Conservation (phyloP, 2,329 filamentous ascomycete species). For the Epichloe coenophiala region DNA sequence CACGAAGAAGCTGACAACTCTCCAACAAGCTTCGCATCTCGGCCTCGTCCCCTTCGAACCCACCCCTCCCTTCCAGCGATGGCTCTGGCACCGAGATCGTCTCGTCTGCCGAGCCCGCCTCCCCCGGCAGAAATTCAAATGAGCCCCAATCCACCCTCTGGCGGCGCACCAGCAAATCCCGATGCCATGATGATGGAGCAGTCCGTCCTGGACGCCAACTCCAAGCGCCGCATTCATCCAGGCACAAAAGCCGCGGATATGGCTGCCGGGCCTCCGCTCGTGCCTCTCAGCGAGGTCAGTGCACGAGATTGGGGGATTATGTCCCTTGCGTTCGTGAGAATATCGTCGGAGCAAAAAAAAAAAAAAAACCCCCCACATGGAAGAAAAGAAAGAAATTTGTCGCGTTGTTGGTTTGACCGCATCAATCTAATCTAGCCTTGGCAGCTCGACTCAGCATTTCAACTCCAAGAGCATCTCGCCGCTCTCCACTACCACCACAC, state of each 20-base stretch:
- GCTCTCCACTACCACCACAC: slow-evolving; percentile 79
- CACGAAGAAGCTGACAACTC: too few species aligned
- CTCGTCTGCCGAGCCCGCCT: slow-evolving; percentile 85
- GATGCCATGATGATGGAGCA: slow-evolving; percentile 50
- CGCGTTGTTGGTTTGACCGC: too few species aligned
- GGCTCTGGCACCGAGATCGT: slow-evolving; percentile 61
- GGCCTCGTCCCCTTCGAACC: neutral
- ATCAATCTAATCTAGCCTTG: slow-evolving; percentile 4
- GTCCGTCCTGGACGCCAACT: slow-evolving; percentile 55
- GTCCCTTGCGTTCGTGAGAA: too few species aligned
- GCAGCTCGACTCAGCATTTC: slow-evolving; percentile 92
- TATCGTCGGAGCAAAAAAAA: neutral
- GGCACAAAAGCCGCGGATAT: slow-evolving; percentile 89
- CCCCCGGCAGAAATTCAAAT: slow-evolving; percentile 95
- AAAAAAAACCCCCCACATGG: too few species aligned
- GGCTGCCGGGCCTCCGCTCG: slow-evolving; percentile 77
- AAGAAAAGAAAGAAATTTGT: too few species aligned
- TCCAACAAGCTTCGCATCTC: neutral
- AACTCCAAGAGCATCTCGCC: slow-evolving; percentile 92
- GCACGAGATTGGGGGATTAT: neutral
- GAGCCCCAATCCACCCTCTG: slow-evolving; percentile 60
- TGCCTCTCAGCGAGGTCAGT: slow-evolving; percentile 70
- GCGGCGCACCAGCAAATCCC: slow-evolving; percentile 38
- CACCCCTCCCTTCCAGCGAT: slow-evolving; percentile 22
- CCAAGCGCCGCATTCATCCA: slow-evolving; percentile 75